Percentiles rank a stretch among this genome's conserved stretches.
phyloP scores from a whole-genome alignment of 495 filamentous ascomycete species.

The Penicillium riverlandense region DNA sequence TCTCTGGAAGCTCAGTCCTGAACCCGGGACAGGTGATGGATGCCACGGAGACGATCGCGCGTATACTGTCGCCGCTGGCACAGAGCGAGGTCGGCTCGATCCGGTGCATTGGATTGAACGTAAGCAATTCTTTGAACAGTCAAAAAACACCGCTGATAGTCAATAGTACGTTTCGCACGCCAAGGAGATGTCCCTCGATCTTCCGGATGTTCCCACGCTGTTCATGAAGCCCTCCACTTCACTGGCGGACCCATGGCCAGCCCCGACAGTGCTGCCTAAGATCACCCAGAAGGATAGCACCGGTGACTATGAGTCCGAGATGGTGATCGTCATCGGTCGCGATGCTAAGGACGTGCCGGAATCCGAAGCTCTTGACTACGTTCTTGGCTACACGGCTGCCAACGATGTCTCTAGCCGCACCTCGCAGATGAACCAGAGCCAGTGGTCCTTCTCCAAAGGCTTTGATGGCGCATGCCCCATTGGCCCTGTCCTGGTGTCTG shows the following conservation, averaged over 20 bases:
- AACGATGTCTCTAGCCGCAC: slow-evolving; percentile 79
- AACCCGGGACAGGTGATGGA: slow-evolving; percentile 42
- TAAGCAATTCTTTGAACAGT: slow-evolving; percentile 9
- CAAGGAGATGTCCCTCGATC: slow-evolving; percentile 61
- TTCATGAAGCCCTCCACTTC: slow-evolving; percentile 77
- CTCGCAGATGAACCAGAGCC: slow-evolving; percentile 69
- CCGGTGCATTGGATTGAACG: slow-evolving; percentile 73
- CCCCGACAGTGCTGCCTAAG: slow-evolving; percentile 56
- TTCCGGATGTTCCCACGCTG: slow-evolving; percentile 68
- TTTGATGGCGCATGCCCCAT: slow-evolving; percentile 77
- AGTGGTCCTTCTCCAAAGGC: slow-evolving; percentile 78
- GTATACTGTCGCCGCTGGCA: slow-evolving; percentile 49
- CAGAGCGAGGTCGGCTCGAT: slow-evolving; percentile 39
- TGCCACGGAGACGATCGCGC: slow-evolving; percentile 40
- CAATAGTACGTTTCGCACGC: slow-evolving; percentile 65
- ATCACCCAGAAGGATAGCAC: slow-evolving; percentile 46
- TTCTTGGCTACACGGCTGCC: slow-evolving; percentile 72
- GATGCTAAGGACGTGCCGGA: slow-evolving; percentile 61
- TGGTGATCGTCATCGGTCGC: slow-evolving; percentile 70
- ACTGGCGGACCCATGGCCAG: slow-evolving; percentile 60
- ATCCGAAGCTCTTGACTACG: slow-evolving; percentile 61
- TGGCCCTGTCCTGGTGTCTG: slow-evolving; percentile 52
- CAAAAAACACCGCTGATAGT: neutral
- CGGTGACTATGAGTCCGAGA: slow-evolving; percentile 79
- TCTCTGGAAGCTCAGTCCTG: slow-evolving; percentile 49